These are phyloP conservation scores for Sequoia sempervirens DNA, from an alignment of 75 land plant genomes.

Conservation along the genomic window DNA sequence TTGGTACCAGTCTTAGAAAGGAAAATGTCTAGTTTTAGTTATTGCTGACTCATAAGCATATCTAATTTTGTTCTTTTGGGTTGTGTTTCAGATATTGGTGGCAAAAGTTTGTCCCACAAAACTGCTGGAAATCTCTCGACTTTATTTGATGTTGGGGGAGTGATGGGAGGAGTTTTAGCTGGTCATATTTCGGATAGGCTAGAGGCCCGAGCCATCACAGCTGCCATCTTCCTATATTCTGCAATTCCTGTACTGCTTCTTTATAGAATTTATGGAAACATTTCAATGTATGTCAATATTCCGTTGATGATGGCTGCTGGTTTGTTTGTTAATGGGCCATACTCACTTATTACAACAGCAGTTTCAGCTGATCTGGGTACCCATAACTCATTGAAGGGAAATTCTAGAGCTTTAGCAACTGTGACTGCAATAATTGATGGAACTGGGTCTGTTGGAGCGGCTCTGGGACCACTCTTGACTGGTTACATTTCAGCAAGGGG, in stretches of 20 bases:
- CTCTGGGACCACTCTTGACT: slow-evolving; percentile 76
- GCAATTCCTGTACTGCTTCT: slow-evolving; percentile 66
- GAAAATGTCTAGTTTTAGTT: neutral
- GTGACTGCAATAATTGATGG: slow-evolving; percentile 93
- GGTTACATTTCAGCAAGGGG: slow-evolving; percentile 61
- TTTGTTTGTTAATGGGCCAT: slow-evolving; percentile 78
- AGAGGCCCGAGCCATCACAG: slow-evolving; percentile 70
- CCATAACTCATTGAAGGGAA: slow-evolving; percentile 70
- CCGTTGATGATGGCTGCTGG: slow-evolving; percentile 70
- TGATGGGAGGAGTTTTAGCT: slow-evolving; percentile 74
- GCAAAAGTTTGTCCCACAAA: slow-evolving; percentile 54
- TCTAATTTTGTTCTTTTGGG: slow-evolving; percentile 4
- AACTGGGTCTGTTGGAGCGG: slow-evolving; percentile 88
- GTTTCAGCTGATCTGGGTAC: slow-evolving; percentile 92
- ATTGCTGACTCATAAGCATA: neutral
- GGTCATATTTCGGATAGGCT: slow-evolving; percentile 73
- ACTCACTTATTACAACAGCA: slow-evolving; percentile 87
- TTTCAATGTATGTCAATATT: slow-evolving; percentile 45
- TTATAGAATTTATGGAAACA: slow-evolving; percentile 52
- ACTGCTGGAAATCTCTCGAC: slow-evolving; percentile 79
- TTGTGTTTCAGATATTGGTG: slow-evolving; percentile 53
- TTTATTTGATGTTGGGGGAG: slow-evolving; percentile 82
- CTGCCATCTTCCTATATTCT: slow-evolving; percentile 57
- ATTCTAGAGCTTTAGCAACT: slow-evolving; percentile 75
- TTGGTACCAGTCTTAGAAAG: neutral